Evolutionary conservation across 179 eudicot genomes (phyloP).

Genomic region (Sideroxylon spinosum): DNA sequence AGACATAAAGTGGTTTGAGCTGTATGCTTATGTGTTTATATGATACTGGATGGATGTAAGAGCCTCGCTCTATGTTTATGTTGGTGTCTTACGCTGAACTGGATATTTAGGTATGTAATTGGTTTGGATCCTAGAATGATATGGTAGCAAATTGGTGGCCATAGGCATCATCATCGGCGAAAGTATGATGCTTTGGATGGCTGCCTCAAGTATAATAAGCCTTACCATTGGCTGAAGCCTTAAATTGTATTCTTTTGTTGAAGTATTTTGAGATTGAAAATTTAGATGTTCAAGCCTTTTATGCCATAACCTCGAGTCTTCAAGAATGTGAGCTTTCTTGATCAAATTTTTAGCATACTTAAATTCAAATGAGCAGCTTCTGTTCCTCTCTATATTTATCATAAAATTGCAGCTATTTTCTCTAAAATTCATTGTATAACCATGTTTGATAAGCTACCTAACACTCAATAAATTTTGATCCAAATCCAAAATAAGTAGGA

Average conservation of each 20-base stretch:
- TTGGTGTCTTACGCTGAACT: too few species aligned
- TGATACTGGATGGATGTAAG: too few species aligned
- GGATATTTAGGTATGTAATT: too few species aligned
- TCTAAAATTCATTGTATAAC: not conserved
- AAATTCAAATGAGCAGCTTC: constrained; percentile 1
- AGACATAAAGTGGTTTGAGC: too few species aligned
- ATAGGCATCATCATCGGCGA: too few species aligned
- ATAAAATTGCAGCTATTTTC: not conserved
- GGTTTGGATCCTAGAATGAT: too few species aligned
- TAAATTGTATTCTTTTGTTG: not conserved
- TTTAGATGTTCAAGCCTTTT: not conserved
- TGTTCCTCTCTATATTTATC: not conserved
- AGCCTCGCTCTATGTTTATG: too few species aligned
- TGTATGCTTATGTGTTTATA: too few species aligned
- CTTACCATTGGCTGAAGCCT: not conserved
- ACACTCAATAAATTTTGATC: constrained; percentile 13
- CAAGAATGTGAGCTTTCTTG: not conserved
- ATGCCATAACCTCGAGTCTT: constrained; percentile 10
- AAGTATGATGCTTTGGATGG: too few species aligned
- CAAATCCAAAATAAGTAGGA: constrained; percentile 13
- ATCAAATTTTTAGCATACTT: not conserved
- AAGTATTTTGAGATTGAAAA: not conserved
- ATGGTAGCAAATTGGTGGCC: too few species aligned
- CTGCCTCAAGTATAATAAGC: too few species aligned
- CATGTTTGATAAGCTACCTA: not conserved